phyloP scores from a whole-genome alignment of 179 eudicot species.

The Heliamphora pulchella region DNA sequence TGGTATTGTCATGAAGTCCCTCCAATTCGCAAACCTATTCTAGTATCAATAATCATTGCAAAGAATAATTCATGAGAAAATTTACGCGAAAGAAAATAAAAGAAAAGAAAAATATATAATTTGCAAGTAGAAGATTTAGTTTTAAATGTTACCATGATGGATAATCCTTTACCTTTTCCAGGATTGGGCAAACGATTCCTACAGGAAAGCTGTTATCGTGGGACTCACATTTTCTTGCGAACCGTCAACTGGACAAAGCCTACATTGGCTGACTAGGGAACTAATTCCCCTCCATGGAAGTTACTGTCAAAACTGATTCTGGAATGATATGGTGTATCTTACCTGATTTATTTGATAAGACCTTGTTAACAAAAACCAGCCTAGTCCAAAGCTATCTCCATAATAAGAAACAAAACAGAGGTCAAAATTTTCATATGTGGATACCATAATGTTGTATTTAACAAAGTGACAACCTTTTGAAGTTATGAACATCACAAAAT shows the following conservation, averaged over 20 bases:
- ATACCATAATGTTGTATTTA: neutral
- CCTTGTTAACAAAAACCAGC: slow-evolving; percentile 2
- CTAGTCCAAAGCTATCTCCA: neutral
- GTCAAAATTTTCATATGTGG: too few relatives aligned
- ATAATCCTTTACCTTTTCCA: too few relatives aligned
- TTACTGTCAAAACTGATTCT: neutral
- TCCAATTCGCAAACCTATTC: neutral
- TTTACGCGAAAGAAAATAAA: too few relatives aligned
- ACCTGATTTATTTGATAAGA: neutral
- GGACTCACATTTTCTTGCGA: too few relatives aligned
- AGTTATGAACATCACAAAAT: neutral
- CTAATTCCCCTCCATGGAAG: neutral
- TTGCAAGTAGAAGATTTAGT: too few relatives aligned
- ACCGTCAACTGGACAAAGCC: too few relatives aligned
- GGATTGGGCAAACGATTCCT: too few relatives aligned
- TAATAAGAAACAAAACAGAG: neutral
- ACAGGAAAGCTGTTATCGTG: too few relatives aligned
- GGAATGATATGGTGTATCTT: neutral
- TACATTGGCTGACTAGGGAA: neutral
- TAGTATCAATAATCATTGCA: neutral
- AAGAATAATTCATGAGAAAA: neutral
- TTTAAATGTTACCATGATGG: too few relatives aligned
- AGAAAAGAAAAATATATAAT: too few relatives aligned
- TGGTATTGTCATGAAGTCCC: neutral
- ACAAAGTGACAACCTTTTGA: neutral